Percentiles rank a stretch among this genome's conserved stretches.
Evolutionary conservation across 2,329 filamentous ascomycete species (phyloP).

Genomic region (Rutstroemia sp.): DNA sequence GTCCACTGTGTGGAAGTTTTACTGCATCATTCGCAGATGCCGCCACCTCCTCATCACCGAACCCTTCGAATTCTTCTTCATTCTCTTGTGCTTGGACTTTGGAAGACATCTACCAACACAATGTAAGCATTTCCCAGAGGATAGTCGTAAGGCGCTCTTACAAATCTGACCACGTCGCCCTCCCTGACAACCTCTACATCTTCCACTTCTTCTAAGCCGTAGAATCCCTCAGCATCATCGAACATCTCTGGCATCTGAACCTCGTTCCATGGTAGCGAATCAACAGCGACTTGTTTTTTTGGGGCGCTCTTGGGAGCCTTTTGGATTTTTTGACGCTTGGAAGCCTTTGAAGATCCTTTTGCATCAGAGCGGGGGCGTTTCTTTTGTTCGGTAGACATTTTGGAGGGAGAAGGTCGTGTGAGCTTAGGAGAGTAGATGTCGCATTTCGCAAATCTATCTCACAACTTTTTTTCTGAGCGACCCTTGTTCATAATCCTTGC

Average conservation of each 20-base stretch:
- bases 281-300: conserved; percentile 38
- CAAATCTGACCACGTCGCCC: conserved; percentile 51
- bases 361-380: conserved; percentile 23
- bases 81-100: conserved; percentile 31
- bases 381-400: conserved; percentile 25
- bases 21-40: conserved; percentile 15
- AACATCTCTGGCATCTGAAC: conserved; percentile 67
- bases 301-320: conserved; percentile 10
- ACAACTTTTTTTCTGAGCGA: background rate
- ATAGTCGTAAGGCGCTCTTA: conserved; percentile 28
- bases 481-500: conserved; percentile 11
- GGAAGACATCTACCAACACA: conserved; percentile 22
- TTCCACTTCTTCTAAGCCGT: conserved; percentile 83
- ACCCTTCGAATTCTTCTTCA: conserved; percentile 52
- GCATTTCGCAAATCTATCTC: background rate
- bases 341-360: conserved; percentile 20
- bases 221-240: conserved; percentile 90
- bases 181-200: conserved; percentile 77
- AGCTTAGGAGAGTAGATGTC: background rate
- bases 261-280: conserved; percentile 48
- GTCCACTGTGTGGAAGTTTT: no score
- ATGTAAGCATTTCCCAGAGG: conserved; percentile 5
- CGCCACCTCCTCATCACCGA: conserved; percentile 28
- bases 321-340: conserved; percentile 30
- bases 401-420: background rate